Base-by-base conservation (phyloP, 2,329 filamentous ascomycete species). In the Ilyonectria mors-panacis region DNA sequence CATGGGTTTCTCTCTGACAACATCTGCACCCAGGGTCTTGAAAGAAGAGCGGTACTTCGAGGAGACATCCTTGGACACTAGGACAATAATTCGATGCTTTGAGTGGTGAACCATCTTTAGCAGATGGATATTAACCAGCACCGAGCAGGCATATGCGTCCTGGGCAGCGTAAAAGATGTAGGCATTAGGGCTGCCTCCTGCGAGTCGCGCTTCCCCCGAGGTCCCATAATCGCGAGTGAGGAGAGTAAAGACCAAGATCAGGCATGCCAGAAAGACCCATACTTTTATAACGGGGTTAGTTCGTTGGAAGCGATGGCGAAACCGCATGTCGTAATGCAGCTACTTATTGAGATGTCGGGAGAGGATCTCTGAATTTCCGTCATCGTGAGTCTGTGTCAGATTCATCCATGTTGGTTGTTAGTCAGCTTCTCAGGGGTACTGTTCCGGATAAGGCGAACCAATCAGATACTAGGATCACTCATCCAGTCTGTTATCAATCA, bases 131-230 rank as follows among this genome's bases (percentile, higher is more conserved):
- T 72, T 73, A 53, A 72, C 64, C 5, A 67, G 26, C 19, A 66
- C 59, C 6, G 70, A 73, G 61, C 66, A 73, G 17, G 70, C 70
- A 35, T 73, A 73, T 17, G 13, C 23, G 8, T 73, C 64, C 21
- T 66, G 50, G 4, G 66, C 67, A 19, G 71, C 71, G 59, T 73
- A 73, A 42, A 73, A 73, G 48, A 69, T 62, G 15, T 69, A 72
- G 45, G 69, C 65, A 53, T 70, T 70, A 8, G 60, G 30, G 12
- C 30, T 59, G 23, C 50, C 39, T 37, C 45, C 35, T 44, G 28
- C 33, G 26, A 50, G 45, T 48, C 35, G 63, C 17, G 50, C 33
- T 23, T 21, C 26, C 15, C 13, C 26, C 13, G 42, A 37, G 8
- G 33, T 42, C 3, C 26, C 53, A 54, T 63, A 57, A 3, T 53